Conservation (phyloP, 768 basidiomycete genomes). For the Xerocomus potaroensis region DNA sequence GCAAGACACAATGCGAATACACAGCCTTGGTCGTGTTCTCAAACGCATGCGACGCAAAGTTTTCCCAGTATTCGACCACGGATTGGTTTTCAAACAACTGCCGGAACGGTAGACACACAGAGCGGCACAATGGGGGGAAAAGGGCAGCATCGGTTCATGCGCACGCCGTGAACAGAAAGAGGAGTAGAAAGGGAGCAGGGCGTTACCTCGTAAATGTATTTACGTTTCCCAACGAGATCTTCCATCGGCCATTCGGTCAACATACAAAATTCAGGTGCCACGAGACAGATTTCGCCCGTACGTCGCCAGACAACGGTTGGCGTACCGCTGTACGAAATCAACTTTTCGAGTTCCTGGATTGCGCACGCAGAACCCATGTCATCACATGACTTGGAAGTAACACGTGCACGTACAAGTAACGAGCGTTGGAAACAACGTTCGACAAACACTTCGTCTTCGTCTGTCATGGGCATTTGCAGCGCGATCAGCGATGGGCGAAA, state of each 20-base stretch:
- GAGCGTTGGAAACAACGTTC: constrained; percentile 95
- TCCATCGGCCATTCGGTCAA: constrained; percentile 87
- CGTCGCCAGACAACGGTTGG: constrained; percentile 97
- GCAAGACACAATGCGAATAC: constrained; percentile 85
- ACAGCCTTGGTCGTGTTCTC: constrained; percentile 96
- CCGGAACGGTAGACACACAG: not conserved
- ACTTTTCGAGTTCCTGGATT: constrained; percentile 86
- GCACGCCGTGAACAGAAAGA: constrained; percentile 15
- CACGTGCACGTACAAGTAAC: constrained; percentile 56
- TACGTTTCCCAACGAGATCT: constrained; percentile 61
- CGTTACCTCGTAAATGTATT: constrained; percentile 42
- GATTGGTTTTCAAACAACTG: constrained; percentile 95
- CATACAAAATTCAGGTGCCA: constrained; percentile 94
- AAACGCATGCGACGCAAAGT: constrained; percentile 94
- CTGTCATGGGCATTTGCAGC: constrained; percentile 93
- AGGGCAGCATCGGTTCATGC: too few species aligned
- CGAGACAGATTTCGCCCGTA: constrained; percentile 96
- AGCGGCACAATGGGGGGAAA: too few species aligned
- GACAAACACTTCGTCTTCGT: constrained; percentile 95
- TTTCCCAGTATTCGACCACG: constrained; percentile 94
- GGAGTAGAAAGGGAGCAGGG: constrained; percentile 9
- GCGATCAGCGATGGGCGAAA: constrained; percentile 97
- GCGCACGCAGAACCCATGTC: not conserved
- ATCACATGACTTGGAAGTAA: constrained; percentile 4
- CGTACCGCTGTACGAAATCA: constrained; percentile 95